A percentile compares a stretch with the other conserved stretches of the same genome.
Evolutionary conservation across 495 filamentous ascomycete genomes (phyloP).

Genomic region (Schizothecium vesticola): DNA sequence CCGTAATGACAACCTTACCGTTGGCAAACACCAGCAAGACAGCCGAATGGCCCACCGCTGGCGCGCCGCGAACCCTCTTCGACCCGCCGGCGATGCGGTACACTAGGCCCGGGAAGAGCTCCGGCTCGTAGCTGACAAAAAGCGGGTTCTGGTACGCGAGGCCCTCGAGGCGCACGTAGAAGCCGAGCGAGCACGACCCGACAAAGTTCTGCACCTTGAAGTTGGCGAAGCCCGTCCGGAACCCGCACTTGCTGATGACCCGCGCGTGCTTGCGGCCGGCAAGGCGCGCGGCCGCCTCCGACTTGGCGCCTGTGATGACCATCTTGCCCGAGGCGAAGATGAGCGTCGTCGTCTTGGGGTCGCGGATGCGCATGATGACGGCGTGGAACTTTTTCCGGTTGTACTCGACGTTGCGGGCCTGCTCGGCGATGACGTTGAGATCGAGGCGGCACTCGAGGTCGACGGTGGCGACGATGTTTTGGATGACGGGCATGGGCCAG

Average conservation of each 20-base stretch:
- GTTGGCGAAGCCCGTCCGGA: constrained; percentile 91
- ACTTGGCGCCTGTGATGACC: constrained; percentile 96
- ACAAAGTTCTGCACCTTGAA: constrained; percentile 99
- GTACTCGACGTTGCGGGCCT: constrained; percentile 96
- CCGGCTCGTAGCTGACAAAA: constrained; percentile 79
- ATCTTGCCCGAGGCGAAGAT: constrained; percentile 98
- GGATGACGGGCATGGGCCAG: constrained; percentile 18
- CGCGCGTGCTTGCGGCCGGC: constrained; percentile 94
- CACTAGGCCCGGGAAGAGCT: constrained; percentile 94
- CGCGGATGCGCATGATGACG: constrained; percentile 97
- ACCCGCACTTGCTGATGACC: constrained; percentile 95
- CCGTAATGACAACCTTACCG: constrained; percentile 96
- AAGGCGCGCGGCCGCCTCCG: constrained; percentile 84
- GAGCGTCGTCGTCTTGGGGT: constrained; percentile 90
- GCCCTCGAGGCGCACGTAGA: constrained; percentile 90
- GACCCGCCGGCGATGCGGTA: constrained; percentile 88
- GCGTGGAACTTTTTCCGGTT: constrained; percentile 95
- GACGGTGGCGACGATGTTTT: constrained; percentile 94
- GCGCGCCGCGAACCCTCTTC: constrained; percentile 33
- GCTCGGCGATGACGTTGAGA: constrained; percentile 88
- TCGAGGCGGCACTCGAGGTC: constrained; percentile 93
- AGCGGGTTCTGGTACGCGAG: constrained; percentile 54
- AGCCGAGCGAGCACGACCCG: constrained; percentile 89
- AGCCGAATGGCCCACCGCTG: background rate
- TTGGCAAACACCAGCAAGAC: constrained; percentile 17